Conservation (phyloP, 495 filamentous ascomycete species). For the Aspergillus conjunctus region DNA sequence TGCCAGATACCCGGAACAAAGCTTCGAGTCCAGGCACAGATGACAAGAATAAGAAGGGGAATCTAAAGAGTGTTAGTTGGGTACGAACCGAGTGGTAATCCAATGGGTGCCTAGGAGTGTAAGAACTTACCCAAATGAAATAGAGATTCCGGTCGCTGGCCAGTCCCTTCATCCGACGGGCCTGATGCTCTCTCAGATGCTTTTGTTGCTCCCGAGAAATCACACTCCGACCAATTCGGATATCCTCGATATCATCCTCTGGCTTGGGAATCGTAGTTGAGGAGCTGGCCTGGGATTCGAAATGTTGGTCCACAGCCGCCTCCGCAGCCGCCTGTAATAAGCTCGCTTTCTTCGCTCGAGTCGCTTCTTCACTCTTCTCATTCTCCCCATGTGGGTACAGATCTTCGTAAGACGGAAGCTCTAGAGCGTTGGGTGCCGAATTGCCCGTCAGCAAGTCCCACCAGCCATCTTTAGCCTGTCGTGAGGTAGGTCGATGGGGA, state of each 20-base stretch:
- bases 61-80: slow-evolving; percentile 35
- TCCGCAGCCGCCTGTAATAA: slow-evolving; percentile 65
- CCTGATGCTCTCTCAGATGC: slow-evolving; percentile 69
- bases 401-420: slow-evolving; percentile 80
- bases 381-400: slow-evolving; percentile 64
- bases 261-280: slow-evolving; percentile 44
- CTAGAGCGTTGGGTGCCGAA: slow-evolving; percentile 45
- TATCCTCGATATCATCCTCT: slow-evolving; percentile 44
- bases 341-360: slow-evolving; percentile 63
- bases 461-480: slow-evolving; percentile 61
- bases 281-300: slow-evolving; percentile 57
- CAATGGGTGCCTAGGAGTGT: neutral
- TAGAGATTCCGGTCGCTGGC: slow-evolving; percentile 77
- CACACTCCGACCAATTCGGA: slow-evolving; percentile 47
- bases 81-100: neutral
- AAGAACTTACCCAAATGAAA: slow-evolving; percentile 74
- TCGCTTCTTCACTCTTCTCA: slow-evolving; percentile 42
- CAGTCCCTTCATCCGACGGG: slow-evolving; percentile 71
- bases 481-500: slow-evolving; percentile 54
- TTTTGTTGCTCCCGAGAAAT: slow-evolving; percentile 74
- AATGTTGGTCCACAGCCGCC: slow-evolving; percentile 66
- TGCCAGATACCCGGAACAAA: slow-evolving; percentile 58
- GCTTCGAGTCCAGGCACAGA: slow-evolving; percentile 64
- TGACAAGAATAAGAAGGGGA: slow-evolving; percentile 59
- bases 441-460: slow-evolving; percentile 64